phyloP scores from a whole-genome alignment of 1,139 yeast species.

The Keqinozyma sinolaborantium region DNA sequence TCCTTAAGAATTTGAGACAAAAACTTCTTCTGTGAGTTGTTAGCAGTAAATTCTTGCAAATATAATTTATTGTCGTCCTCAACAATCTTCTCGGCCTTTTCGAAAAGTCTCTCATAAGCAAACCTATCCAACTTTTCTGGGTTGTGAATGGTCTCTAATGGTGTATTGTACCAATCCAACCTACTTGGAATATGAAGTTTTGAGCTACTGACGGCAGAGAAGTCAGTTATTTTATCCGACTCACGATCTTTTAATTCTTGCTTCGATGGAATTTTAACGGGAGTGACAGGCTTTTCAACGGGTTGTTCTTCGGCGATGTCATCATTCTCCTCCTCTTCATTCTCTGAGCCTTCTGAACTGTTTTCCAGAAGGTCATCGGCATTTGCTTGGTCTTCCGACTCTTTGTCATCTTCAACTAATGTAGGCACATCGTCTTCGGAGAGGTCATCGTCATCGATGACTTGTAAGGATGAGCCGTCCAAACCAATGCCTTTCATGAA shows the following conservation, averaged over 20 bases:
- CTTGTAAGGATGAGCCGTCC: slow-evolving; percentile 33
- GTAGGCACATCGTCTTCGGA: slow-evolving; percentile 25
- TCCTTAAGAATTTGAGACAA: slow-evolving; percentile 83
- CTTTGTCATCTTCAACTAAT: slow-evolving; percentile 21
- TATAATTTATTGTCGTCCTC: slow-evolving; percentile 72
- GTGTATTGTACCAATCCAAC: slow-evolving; percentile 69
- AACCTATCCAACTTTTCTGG: slow-evolving; percentile 44
- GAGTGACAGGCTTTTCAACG: slow-evolving; percentile 11
- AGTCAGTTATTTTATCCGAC: slow-evolving; percentile 45
- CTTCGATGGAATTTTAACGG: slow-evolving; percentile 11
- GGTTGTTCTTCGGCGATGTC: slow-evolving; percentile 17
- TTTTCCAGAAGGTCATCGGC: slow-evolving; percentile 17
- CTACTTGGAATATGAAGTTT: slow-evolving; percentile 61
- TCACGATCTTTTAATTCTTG: slow-evolving; percentile 15
- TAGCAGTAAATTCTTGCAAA: slow-evolving; percentile 72
- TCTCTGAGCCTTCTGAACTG: slow-evolving; percentile 13
- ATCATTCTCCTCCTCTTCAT: slow-evolving; percentile 13
- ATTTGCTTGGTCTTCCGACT: slow-evolving; percentile 14
- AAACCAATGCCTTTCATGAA: slow-evolving; percentile 74
- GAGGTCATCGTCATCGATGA: slow-evolving; percentile 32
- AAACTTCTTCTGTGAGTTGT: slow-evolving; percentile 83
- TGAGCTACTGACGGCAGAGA: slow-evolving; percentile 54
- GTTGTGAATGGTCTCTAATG: slow-evolving; percentile 33
- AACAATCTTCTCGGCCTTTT: slow-evolving; percentile 63
- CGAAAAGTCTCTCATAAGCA: slow-evolving; percentile 53